Evolutionary conservation across 2,329 filamentous ascomycete species (phyloP), one percentile per base, ranked within the genome.

Genomic region (Pyrenochaeta sp.): DNA sequence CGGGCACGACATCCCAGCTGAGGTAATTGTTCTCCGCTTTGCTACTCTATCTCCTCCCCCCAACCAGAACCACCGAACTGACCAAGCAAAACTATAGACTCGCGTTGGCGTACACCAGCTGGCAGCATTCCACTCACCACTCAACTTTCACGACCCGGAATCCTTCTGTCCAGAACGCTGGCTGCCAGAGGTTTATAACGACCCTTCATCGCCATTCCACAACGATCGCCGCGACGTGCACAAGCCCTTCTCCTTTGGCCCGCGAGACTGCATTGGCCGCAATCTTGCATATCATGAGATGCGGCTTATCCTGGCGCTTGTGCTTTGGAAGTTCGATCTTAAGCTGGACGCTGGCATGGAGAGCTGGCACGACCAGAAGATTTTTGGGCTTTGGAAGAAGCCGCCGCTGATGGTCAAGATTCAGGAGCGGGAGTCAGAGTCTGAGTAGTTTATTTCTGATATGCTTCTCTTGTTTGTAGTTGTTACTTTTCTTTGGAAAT

Each of bases 311-410:
- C 37, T 77, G 11, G 66, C 75, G 2, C 75, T 75, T 42, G 37
- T 78, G 35, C 31, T 78, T 0, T 77, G 68, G 66, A 65, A 70
- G 10, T 79, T 79, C 42, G 75, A 79, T 54, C 49, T 76, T 29
- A 37, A 52, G 35, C 45, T 61, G 27, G 41, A 36, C 39, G 23
- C 51, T 10, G 23, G 23, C 9, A 27, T 27, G 23, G 23, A 27
- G 23, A 17, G 44, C n/a, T 45, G 45, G 40, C 36, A 48, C 12
- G 33, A 45, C 7, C 45, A 54, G 23, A 44, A 49, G 15, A 7
- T 42, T 6, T 51, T 21, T 18, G 21, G 17, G 12, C 23, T 56
- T 12, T 46, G 43, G 48, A 23, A 48, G 20, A 48, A 51, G 48
- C 23, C 23, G 23, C 23, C 23, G 23, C 23, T 27, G 23, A 4